Evolutionary conservation across 192 early-diverging fungal species (phyloP), one percentile per base, ranked within the genome.

Genomic region (Podila horticola): DNA sequence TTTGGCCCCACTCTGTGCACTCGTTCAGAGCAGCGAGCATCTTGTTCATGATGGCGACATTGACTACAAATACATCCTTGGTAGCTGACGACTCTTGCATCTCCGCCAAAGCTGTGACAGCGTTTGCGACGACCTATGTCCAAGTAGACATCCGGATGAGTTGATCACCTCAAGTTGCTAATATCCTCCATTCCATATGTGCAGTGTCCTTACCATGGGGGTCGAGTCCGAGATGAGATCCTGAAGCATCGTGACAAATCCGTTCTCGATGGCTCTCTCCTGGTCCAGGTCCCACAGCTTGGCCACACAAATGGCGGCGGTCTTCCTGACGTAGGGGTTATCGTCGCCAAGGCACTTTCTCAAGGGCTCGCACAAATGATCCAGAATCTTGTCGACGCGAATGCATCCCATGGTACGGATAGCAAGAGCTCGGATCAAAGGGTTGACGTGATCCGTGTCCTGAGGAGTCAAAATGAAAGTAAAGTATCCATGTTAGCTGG

Each of bases 1-100:
- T 96, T 75, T 98, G 97, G 55, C 98, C 97, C 98, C 98, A 99
- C 91, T 99, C 98, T 45, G 94, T 95, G 82, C 97, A 98, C 83
- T 98, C 98, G 84, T 99, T 99, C 58, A 99, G 77, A 7, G 97
- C 97, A 11, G 94, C 90, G 75, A 99, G 83, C 76, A 99, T 87
- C 83, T 95, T 96, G 58, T 89, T 86, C 58, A 96, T 90, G 15
- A 88, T 87, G 26, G 81, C 69, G 19, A 86, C 74, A 63, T 95
- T 95, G 50, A 99, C 88, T 19, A 82, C 75, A 84, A 98, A 97
- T 51, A 97, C 85, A 67, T 93, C 91, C 70, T 83, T 85, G 41
- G 83, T 87, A 1, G 85, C 84, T 9, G 93, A 87, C 24, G 90
- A 88, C 41, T 95, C 94, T 64, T 93, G 90, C 76, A 99, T 99